Conservation (phyloP, 257 asterid genomes). For the Nicotiana obtusifolia region DNA sequence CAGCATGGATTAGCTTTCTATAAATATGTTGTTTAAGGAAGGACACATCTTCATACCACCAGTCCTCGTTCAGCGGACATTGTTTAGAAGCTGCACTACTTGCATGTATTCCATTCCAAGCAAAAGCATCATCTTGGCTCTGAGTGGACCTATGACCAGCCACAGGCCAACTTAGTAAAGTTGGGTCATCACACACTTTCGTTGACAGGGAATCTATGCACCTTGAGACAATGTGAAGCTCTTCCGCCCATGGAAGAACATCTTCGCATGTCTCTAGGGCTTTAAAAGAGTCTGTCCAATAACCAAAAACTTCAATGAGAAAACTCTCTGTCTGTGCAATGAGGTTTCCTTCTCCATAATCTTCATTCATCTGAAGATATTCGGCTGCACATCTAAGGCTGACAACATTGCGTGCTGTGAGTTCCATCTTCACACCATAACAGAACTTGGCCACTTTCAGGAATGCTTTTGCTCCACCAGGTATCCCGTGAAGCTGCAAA, state of each 20-base stretch:
- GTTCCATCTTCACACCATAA: slow-evolving; percentile 35
- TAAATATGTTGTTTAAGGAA: slow-evolving; percentile 32
- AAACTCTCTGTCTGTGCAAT: slow-evolving; percentile 29
- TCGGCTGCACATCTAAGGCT: slow-evolving; percentile 47
- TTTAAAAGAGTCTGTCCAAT: slow-evolving; percentile 36
- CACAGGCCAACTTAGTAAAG: slow-evolving; percentile 17
- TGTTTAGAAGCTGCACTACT: slow-evolving; percentile 17
- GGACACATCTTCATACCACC: slow-evolving; percentile 47
- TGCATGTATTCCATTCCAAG: slow-evolving; percentile 31
- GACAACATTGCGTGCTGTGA: slow-evolving; percentile 32
- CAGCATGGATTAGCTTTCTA: slow-evolving; percentile 33
- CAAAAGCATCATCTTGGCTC: slow-evolving; percentile 12
- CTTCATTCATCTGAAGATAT: slow-evolving; percentile 45
- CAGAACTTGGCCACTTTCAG: slow-evolving; percentile 44
- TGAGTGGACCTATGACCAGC: slow-evolving; percentile 7
- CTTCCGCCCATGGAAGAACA: slow-evolving; percentile 35
- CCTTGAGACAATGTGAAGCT: slow-evolving; percentile 35
- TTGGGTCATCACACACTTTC: slow-evolving; percentile 36
- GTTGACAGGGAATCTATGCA: slow-evolving; percentile 40
- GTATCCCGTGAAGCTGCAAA: slow-evolving; percentile 32
- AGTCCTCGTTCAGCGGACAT: slow-evolving; percentile 22
- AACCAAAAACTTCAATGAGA: slow-evolving; percentile 30
- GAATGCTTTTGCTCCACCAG: slow-evolving; percentile 46
- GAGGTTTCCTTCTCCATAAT: slow-evolving; percentile 46
- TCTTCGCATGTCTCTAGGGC: slow-evolving; percentile 44